Percentiles rank a stretch among this genome's conserved stretches.
Conservation (phyloP, 2,329 filamentous ascomycete species). For the Aureobasidium sp. region DNA sequence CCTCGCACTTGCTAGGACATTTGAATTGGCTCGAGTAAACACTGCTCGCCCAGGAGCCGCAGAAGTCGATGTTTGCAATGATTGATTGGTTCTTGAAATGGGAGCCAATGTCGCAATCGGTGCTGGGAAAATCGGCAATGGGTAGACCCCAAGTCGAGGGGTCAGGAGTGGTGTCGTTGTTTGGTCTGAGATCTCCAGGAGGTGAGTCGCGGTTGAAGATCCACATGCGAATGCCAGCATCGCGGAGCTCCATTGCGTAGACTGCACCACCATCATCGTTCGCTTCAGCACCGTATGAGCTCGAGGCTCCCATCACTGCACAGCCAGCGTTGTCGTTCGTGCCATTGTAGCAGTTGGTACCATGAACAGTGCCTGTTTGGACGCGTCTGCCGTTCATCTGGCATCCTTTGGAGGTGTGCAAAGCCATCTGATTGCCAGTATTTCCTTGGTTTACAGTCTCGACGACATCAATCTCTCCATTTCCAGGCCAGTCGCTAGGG, state of each 20-base stretch:
- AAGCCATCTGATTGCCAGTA: conserved; percentile 28
- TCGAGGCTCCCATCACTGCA: conserved; percentile 54
- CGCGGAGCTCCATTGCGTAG: conserved; percentile 55
- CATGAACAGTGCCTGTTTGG: conserved; percentile 58
- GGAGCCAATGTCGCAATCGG: conserved; percentile 51
- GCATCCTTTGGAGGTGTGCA: conserved; percentile 31
- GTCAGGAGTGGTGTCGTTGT: conserved; percentile 44
- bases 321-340: conserved; percentile 31
- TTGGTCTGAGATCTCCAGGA: conserved; percentile 37
- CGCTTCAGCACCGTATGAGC: conserved; percentile 30
- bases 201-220: conserved; percentile 32
- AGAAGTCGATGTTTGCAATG: conserved; percentile 59
- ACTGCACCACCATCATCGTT: conserved; percentile 39
- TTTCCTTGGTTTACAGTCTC: conserved; percentile 30
- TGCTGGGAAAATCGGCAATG: conserved; percentile 57
- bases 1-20: conserved; percentile 49
- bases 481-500: conserved; percentile 50
- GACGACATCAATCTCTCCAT: conserved; percentile 35
- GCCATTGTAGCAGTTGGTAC: conserved; percentile 31
- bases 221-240: conserved; percentile 50
- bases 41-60: conserved; percentile 46
- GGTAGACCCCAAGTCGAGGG: conserved; percentile 57
- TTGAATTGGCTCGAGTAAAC: conserved; percentile 30
- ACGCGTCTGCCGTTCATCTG: conserved; percentile 47
- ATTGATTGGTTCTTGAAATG: conserved; percentile 62